phyloP scores from a whole-genome alignment of 2,329 filamentous ascomycete species.

The Colletotrichum lupini region DNA sequence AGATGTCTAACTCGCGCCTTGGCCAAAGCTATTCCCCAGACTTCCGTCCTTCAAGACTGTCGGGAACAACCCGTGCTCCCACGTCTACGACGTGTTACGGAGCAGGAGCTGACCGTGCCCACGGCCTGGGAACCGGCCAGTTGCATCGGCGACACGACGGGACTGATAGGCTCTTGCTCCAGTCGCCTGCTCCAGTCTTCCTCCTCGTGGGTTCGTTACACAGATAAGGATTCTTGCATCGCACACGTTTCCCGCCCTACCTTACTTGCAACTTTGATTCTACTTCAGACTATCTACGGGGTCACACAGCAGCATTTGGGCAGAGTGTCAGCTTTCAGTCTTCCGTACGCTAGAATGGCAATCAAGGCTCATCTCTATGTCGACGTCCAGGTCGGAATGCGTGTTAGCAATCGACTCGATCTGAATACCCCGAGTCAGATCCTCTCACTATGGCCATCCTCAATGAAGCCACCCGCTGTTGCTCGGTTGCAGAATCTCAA shows the following conservation, averaged over 20 bases:
- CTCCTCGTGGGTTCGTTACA: constrained; percentile 25
- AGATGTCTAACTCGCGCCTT: not conserved
- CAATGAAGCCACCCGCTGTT: no score
- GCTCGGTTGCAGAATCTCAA: no score
- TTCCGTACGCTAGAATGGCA: not conserved
- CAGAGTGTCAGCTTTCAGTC: not conserved
- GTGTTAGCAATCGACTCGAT: not conserved
- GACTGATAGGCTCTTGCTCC: no score
- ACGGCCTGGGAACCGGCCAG: not conserved
- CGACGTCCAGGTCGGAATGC: not conserved
- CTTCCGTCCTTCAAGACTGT: not conserved
- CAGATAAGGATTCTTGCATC: constrained; percentile 11
- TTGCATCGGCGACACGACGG: not conserved
- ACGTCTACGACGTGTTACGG: not conserved
- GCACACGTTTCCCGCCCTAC: not conserved
- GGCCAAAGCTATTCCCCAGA: not conserved
- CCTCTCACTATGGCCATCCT: no score
- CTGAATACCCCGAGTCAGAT: not conserved
- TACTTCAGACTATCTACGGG: not conserved
- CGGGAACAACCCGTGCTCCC: no score
- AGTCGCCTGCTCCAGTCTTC: no score
- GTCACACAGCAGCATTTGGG: not conserved
- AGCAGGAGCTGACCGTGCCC: not conserved
- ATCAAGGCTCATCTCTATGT: not conserved
- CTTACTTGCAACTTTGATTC: not conserved